Conservation (phyloP, 768 basidiomycete genomes). For the Fistulinella prunicolor region DNA sequence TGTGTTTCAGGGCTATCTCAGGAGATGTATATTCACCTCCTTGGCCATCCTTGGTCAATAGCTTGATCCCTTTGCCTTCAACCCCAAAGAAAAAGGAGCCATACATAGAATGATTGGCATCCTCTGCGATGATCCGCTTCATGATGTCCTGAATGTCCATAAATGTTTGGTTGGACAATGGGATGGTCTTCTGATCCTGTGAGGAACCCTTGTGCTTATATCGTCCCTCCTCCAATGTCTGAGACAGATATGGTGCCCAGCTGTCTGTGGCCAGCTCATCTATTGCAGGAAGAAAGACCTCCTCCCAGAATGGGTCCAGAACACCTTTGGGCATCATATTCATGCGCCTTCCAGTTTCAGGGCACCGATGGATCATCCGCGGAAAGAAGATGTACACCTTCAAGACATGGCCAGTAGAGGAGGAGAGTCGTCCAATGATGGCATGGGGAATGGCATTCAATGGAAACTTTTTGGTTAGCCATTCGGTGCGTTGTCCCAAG, state of each 20-base stretch:
- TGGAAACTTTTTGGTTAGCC: constrained; percentile 8
- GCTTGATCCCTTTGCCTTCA: constrained; percentile 14
- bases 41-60: constrained; percentile 9
- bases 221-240: background rate
- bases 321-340: constrained; percentile 5
- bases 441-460: constrained; percentile 6
- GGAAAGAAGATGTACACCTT: constrained; percentile 9
- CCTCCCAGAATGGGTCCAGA: constrained; percentile 5
- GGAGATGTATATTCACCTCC: background rate
- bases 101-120: background rate
- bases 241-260: background rate
- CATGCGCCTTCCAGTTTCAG: background rate
- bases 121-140: background rate
- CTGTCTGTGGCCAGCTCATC: background rate
- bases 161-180: background rate
- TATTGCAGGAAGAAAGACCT: constrained; percentile 6
- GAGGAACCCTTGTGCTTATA: constrained; percentile 2
- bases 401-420: background rate
- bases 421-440: background rate
- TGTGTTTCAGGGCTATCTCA: too few relatives aligned
- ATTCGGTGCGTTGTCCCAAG: background rate
- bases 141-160: background rate
- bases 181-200: background rate
- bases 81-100: constrained; percentile 15
- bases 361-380: constrained; percentile 3